Base-by-base conservation (phyloP, 306 rosid species). In the Macrotyloma uniflorum region DNA sequence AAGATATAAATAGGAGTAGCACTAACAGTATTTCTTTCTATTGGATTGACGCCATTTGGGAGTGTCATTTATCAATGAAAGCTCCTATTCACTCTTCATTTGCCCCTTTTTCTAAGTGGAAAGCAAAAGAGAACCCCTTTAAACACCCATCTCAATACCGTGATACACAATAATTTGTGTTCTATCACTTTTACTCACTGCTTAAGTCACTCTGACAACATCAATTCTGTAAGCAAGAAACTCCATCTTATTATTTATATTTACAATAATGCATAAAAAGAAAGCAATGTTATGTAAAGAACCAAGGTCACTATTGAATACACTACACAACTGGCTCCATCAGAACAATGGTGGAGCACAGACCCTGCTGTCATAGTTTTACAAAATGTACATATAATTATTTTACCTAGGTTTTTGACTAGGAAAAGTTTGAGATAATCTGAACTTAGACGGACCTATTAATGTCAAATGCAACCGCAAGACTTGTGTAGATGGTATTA, bases 41-140 rank as follows among this genome's bases (percentile, higher is more conserved):
- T 71, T 81, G 86, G 73, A 70, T 76, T 85, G 76, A 75, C 74
- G 55, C 78, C 61, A 67, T 73, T 83, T 63, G 43, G 72, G 83
- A 67, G 40, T 80, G 50, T 75, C 62, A 74, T 77, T 79, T 72
- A 66, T 64, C 80, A 83, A 78, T 74, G 75, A 76, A 75, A 76
- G 66, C 69, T 50, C 59, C 83, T 62, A 62, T 82, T 79, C 76
- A 83, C 57, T 43, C 73, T 67, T 64, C 70, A 46, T 23, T 80
- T 33, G 16, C 35, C 54, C 62, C 79, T 74, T 77, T 84, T 83
- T 30, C 40, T 65, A 51, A 86, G 89, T 83, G 78, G 79, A 80
- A 85, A 85, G 80, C 86, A 85, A 80, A 89, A 80, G 87, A 72
- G 59, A 66, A 57, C 76, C 42, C 67, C 90, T 82, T 82, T 78